Evolutionary conservation across 129 eudicot species (phyloP), one percentile per base, ranked within the genome.

Genomic region (Lactuca saligna): DNA sequence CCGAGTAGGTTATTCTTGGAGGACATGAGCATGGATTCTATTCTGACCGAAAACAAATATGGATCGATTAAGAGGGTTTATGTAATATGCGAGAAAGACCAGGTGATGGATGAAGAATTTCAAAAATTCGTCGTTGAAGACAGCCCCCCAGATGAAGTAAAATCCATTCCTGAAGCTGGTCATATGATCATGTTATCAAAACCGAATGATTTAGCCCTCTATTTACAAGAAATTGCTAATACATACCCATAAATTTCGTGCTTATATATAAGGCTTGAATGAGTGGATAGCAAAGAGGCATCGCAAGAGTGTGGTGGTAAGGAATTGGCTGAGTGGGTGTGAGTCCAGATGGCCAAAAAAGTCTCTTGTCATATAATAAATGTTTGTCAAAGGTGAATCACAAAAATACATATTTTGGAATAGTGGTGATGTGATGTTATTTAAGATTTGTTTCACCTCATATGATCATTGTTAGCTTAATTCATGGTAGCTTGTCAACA

Each of bases 171-270:
- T 3, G 77, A 54, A 58, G 86, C 88, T 35, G 88, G 69, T 29
- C 91, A 86, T 64, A 86, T 83, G 91, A 70, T 71, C 63, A 80
- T 80, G 88, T 42, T 86, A 34, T 54, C 87, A 16, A 76, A 66
- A 61, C 42, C 83, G 29, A 33, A 65, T 38, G 77, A 83, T 29
- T 38, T 83, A 2, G 63, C 73, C 13, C 60, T 11, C 20, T 79
- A 63, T 63, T 63, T 83, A 69, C 69, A 57, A 37, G 77, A 76
- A 44, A 68, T 79, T 29, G 72, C 63, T 16, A 8, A 58, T 12
- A 73, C 54, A 41, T 72, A 79, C 17, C 35, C 63, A 54, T 15
- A 4, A 37, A 20, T 20, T 8, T 6, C 2, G 62, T 8, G 35
- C 13, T 16, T 69, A 46, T 5, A 25, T 25, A 25, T 25, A 25